A percentile compares a stretch with the other conserved stretches of the same genome.
Conservation (phyloP, 2,329 filamentous ascomycete genomes). For the Diplodia mutila region DNA sequence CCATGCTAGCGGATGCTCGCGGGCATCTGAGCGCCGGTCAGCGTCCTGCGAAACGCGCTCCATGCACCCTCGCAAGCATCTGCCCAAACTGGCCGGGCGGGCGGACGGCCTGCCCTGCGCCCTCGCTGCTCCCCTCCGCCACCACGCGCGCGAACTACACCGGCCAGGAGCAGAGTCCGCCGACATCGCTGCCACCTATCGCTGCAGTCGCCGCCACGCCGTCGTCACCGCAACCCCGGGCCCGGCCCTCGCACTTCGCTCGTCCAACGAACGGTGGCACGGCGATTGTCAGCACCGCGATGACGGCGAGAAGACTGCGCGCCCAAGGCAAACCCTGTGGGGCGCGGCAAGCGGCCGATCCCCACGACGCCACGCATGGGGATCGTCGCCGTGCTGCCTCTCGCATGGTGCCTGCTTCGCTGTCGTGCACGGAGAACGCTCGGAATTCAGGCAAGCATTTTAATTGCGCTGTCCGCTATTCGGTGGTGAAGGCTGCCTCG, state of each 20-base stretch:
- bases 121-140: background rate
- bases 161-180: background rate
- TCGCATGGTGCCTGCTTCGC: slow-evolving; percentile 10
- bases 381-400: slow-evolving; percentile 17
- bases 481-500: background rate
- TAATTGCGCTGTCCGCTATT: background rate
- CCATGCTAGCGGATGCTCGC: slow-evolving; percentile 13
- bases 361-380: slow-evolving; percentile 16
- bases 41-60: background rate
- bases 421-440: slow-evolving; percentile 19
- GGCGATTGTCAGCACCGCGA: slow-evolving; percentile 7
- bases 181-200: slow-evolving; percentile 12
- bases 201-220: background rate
- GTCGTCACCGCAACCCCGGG: no score
- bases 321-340: background rate
- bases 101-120: background rate
- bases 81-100: slow-evolving; percentile 5
- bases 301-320: background rate
- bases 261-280: background rate
- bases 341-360: slow-evolving; percentile 22
- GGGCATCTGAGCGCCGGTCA: slow-evolving; percentile 16
- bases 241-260: background rate
- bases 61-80: background rate
- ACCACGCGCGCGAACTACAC: background rate
- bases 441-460: slow-evolving; percentile 10